Evolutionary conservation across 129 eudicot species (phyloP).

Genomic region (Flaveria linearis): DNA sequence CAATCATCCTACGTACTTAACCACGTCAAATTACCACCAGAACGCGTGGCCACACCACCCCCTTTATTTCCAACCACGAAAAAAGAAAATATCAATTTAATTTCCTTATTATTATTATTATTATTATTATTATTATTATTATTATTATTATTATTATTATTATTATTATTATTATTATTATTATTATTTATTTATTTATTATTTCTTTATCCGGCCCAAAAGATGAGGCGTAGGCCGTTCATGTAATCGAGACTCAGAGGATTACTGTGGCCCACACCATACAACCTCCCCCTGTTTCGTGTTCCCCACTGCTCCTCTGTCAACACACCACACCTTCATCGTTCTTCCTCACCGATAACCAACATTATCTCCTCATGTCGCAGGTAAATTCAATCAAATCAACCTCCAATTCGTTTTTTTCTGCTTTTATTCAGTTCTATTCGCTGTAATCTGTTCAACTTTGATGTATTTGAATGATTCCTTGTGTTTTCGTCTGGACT

Average conservation of each 20-base stretch:
- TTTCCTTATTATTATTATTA: too few relatives aligned
- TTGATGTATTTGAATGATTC: not conserved
- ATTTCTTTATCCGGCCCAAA: not conserved
- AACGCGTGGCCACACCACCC: too few relatives aligned
- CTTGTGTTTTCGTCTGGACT: too few relatives aligned
- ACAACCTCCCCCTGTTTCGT: slow-evolving; percentile 18
- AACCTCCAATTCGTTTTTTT: not conserved
- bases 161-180: too few relatives aligned
- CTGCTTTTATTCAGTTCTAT: not conserved
- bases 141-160: too few relatives aligned
- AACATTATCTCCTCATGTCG: slow-evolving; percentile 35
- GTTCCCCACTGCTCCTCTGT: slow-evolving; percentile 22
- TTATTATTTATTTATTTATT: not conserved
- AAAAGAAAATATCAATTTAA: slow-evolving; percentile 25
- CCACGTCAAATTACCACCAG: too few relatives aligned
- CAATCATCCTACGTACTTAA: too few relatives aligned
- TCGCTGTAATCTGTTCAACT: slow-evolving; percentile 8
- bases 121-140: too few relatives aligned
- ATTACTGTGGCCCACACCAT: slow-evolving; percentile 49
- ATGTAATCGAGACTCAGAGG: slow-evolving; percentile 33
- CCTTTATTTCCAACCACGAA: too few relatives aligned
- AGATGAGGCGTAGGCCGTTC: slow-evolving; percentile 39
- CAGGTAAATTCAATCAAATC: slow-evolving; percentile 31
- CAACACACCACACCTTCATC: slow-evolving; percentile 4
- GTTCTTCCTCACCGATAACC: slow-evolving; percentile 4